A percentile compares a stretch with the other conserved stretches of the same genome.
Evolutionary conservation across 2,329 filamentous ascomycete genomes (phyloP).

Genomic region (Alternaria brassicicola): DNA sequence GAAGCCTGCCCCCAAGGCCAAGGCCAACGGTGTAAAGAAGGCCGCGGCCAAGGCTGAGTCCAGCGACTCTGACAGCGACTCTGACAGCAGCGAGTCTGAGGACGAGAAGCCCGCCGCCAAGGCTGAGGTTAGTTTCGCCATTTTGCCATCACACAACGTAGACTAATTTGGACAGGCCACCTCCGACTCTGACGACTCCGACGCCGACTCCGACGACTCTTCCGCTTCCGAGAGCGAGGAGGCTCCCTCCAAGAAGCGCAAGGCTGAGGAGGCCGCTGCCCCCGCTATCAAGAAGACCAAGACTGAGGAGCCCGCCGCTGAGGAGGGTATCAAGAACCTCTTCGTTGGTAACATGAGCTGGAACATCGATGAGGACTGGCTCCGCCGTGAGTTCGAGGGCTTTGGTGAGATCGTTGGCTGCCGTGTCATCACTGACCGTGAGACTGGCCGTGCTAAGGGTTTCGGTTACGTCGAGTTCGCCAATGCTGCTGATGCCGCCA

Average conservation of each 20-base stretch:
- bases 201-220: constrained; percentile 47
- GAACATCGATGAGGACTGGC: constrained; percentile 84
- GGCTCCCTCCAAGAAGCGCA: constrained; percentile 67
- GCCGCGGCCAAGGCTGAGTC: constrained; percentile 47
- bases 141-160: not conserved
- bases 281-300: constrained; percentile 71
- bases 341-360: constrained; percentile 92
- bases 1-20: constrained; percentile 38
- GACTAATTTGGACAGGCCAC: constrained; percentile 36
- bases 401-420: constrained; percentile 75
- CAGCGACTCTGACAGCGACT: constrained; percentile 37
- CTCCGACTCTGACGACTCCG: constrained; percentile 26
- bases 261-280: constrained; percentile 62
- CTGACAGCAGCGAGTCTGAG: constrained; percentile 38
- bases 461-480: constrained; percentile 93
- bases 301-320: constrained; percentile 58
- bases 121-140: constrained; percentile 39
- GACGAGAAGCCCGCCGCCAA: constrained; percentile 36
- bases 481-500: constrained; percentile 68
- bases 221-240: constrained; percentile 43
- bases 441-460: constrained; percentile 81
- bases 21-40: constrained; percentile 41
- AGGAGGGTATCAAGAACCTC: constrained; percentile 67
- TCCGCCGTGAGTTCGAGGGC: constrained; percentile 79
- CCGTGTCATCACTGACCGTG: constrained; percentile 83